Percentiles rank a stretch among this genome's conserved stretches.
Conservation (phyloP, 208 protist species). For the Wallacemonas sp. region DNA sequence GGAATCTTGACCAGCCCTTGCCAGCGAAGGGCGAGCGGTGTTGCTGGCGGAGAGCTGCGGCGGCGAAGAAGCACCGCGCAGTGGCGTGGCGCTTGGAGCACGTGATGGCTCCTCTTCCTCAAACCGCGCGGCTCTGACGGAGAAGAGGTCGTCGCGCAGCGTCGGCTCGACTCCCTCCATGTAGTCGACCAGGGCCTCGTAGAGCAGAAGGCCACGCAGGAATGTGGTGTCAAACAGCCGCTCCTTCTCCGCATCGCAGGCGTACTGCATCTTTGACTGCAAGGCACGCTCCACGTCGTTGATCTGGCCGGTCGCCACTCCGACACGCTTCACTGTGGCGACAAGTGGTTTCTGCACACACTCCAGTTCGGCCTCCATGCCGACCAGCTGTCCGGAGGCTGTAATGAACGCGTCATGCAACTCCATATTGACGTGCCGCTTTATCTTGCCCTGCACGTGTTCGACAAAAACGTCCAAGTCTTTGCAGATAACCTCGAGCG, state of each 20-base stretch:
- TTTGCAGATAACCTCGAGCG: constrained; percentile 53
- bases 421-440: constrained; percentile 74
- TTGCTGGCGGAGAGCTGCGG: too few species aligned
- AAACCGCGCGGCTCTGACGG: not conserved
- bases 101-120: too few species aligned
- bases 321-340: constrained; percentile 47
- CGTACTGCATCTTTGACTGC: constrained; percentile 45
- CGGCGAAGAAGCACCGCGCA: too few species aligned
- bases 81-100: too few species aligned
- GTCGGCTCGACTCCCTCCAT: constrained; percentile 35
- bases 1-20: too few species aligned
- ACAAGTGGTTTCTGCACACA: constrained; percentile 61
- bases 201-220: constrained; percentile 59
- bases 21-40: too few species aligned
- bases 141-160: not conserved
- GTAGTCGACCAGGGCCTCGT: constrained; percentile 50
- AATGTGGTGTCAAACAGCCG: constrained; percentile 61
- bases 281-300: constrained; percentile 33
- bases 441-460: constrained; percentile 61
- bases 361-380: constrained; percentile 78
- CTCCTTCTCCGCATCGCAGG: constrained; percentile 53
- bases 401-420: constrained; percentile 78
- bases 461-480: constrained; percentile 69
- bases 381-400: constrained; percentile 68
- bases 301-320: constrained; percentile 37